A percentile compares a stretch with the other conserved stretches of the same genome.
Evolutionary conservation across 2,329 filamentous ascomycete genomes (phyloP).

Genomic region (Aspergillus floridensis): DNA sequence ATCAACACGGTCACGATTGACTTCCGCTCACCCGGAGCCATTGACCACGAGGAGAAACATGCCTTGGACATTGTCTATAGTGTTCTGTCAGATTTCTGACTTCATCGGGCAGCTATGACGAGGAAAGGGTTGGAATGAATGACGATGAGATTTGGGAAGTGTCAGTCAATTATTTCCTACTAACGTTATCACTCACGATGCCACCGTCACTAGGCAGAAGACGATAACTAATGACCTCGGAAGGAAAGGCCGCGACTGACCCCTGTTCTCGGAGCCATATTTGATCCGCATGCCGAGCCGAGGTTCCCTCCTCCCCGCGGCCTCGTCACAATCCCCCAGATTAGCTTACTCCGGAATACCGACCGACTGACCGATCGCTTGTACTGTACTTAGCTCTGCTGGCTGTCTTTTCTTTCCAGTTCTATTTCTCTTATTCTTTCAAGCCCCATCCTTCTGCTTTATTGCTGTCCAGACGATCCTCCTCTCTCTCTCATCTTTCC

Average conservation of each 20-base stretch:
- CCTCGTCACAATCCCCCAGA: background rate
- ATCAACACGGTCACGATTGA: background rate
- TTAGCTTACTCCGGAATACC: background rate
- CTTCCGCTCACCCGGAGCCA: background rate
- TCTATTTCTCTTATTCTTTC: background rate
- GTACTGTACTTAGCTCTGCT: slow-evolving; percentile 6
- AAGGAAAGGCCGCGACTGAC: background rate
- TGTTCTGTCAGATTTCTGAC: too few relatives aligned
- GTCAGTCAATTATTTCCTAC: background rate
- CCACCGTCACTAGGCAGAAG: background rate
- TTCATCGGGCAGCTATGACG: background rate
- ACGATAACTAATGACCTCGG: background rate
- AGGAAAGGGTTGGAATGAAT: background rate
- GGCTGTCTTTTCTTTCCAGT: slow-evolving; percentile 5
- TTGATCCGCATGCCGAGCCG: background rate
- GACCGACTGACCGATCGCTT: background rate
- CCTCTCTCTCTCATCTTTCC: background rate
- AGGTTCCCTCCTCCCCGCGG: slow-evolving; percentile 5
- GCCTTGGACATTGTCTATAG: background rate
- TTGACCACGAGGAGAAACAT: background rate
- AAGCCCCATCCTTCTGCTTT: background rate
- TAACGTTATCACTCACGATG: background rate
- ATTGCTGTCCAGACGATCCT: background rate
- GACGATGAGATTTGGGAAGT: background rate
- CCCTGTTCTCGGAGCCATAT: background rate